Percentiles rank a stretch among this genome's conserved stretches.
Evolutionary conservation across 805 yeast genomes (phyloP).

Genomic region (Wickerhamomyces mucosus): DNA sequence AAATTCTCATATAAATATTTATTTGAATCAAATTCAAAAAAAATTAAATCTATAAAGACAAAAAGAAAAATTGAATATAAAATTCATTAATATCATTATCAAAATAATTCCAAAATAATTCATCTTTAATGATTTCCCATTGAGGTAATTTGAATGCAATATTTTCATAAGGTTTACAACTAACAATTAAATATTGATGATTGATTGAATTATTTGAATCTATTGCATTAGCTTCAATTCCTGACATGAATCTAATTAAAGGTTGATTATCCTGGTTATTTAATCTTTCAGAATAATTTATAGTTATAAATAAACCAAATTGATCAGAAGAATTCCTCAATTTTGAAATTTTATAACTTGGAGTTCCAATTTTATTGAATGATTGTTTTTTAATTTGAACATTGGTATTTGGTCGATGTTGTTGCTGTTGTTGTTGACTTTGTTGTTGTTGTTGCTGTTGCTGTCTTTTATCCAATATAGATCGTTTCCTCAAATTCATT

Average conservation of each 20-base stretch:
- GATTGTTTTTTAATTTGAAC: slow-evolving; percentile 12
- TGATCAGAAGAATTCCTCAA: slow-evolving; percentile 51
- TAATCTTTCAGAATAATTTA: slow-evolving; percentile 48
- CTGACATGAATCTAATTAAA: slow-evolving; percentile 65
- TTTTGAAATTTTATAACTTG: slow-evolving; percentile 59
- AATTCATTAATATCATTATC: slow-evolving; percentile 61
- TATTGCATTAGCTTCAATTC: slow-evolving; percentile 38
- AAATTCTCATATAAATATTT: slow-evolving; percentile 18
- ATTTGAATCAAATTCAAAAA: slow-evolving; percentile 18
- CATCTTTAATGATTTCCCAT: slow-evolving; percentile 30
- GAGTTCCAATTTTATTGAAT: slow-evolving; percentile 49
- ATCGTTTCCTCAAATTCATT: slow-evolving; percentile 56
- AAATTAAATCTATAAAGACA: slow-evolving; percentile 10
- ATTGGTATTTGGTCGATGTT: slow-evolving; percentile 20
- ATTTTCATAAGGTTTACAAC: slow-evolving; percentile 89
- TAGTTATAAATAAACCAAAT: slow-evolving; percentile 56
- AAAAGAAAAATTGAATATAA: slow-evolving; percentile 63
- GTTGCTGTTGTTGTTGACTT: slow-evolving; percentile 17
- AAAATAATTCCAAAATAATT: slow-evolving; percentile 57
- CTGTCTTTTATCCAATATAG: slow-evolving; percentile 22
- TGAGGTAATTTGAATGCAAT: slow-evolving; percentile 69
- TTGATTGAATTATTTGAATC: background rate
- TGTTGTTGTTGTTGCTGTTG: slow-evolving; percentile 1
- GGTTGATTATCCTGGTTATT: slow-evolving; percentile 41
- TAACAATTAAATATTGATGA: slow-evolving; percentile 59